Evolutionary conservation across 176 grass and related monocot species (phyloP).

Genomic region (Saccharum officinarum): DNA sequence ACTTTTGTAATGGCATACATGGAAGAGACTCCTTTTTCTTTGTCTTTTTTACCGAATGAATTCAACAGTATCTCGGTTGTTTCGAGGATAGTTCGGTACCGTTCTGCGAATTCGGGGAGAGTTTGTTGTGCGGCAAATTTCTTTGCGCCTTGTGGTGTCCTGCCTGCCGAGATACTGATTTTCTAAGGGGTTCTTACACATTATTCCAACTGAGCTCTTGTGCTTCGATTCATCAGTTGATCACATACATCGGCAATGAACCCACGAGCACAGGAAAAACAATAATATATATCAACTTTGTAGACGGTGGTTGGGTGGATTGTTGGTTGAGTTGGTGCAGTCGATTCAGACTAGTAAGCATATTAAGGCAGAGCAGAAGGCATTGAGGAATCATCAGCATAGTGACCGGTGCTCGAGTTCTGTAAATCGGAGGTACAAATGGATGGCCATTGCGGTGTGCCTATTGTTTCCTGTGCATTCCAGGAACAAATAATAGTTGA

Average conservation of each 20-base stretch:
- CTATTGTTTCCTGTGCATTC: neutral
- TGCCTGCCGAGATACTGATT: neutral
- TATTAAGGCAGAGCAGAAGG: neutral
- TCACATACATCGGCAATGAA: neutral
- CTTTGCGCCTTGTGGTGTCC: neutral
- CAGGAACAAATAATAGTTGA: neutral
- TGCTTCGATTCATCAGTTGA: neutral
- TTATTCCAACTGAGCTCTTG: neutral
- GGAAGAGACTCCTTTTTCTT: too few relatives aligned
- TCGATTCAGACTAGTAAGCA: neutral
- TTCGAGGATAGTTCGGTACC: neutral
- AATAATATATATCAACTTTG: neutral
- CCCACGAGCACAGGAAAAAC: too few relatives aligned
- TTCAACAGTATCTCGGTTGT: neutral
- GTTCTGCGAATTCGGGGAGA: neutral
- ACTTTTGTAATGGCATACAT: too few relatives aligned
- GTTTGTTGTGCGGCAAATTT: neutral
- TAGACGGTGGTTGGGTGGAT: neutral
- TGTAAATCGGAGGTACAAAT: neutral
- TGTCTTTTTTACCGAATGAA: neutral
- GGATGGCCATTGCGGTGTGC: neutral
- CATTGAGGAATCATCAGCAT: neutral
- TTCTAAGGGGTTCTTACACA: neutral
- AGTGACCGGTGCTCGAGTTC: neutral
- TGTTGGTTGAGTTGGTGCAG: neutral